Base-by-base conservation (phyloP, 1,284 basidiomycete species). In the Hemileia vastatrix region DNA sequence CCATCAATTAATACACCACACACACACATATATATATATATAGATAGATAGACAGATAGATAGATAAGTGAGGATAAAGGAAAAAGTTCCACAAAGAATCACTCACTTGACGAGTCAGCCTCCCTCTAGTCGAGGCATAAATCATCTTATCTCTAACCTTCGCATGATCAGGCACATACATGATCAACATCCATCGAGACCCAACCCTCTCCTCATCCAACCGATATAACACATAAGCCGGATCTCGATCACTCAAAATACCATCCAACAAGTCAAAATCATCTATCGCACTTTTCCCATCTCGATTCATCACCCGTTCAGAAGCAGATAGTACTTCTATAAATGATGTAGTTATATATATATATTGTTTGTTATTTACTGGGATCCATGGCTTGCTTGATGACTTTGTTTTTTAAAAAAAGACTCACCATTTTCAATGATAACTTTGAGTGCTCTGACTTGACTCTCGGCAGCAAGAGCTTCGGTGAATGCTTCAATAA, bases 111-210 rank as follows among this genome's bases (percentile, higher is more conserved):
- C 60, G 52, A 54, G 60, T 56, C 51, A 63, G 55, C 2, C 54
- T 56, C 4, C 54, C 60, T 27, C 60, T 44, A 33, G 60, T 63
- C 6, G 60, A 63, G 13, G 60, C 60, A 18, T 63, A 63, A 4
- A 63, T 6, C 60, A 63, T 63, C 23, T 63, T 63, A 40, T 63
- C 60, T 31, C 60, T 45, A 11, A 63, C 60, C 56, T 56, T 55
- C 1, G 60, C 60, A 4, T 56, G 32, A 44, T 63, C 60, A 15
- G 60, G 60, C 19, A 63, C 60, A 33, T 63, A 63, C 8, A 54
- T 56, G 21, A 63, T 63, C 23, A 63, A 63, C 21, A 63, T 3
- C 60, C 60, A 63, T 36, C 48, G 31, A 11, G 48, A 36, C 18
- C 54, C 54, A 15, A 47, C 54, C n/a, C n/a, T n/a, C 4, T 33